Evolutionary conservation across 805 yeast species (phyloP), one percentile per base, ranked within the genome.

Genomic region (Maudiozyma turicensis): DNA sequence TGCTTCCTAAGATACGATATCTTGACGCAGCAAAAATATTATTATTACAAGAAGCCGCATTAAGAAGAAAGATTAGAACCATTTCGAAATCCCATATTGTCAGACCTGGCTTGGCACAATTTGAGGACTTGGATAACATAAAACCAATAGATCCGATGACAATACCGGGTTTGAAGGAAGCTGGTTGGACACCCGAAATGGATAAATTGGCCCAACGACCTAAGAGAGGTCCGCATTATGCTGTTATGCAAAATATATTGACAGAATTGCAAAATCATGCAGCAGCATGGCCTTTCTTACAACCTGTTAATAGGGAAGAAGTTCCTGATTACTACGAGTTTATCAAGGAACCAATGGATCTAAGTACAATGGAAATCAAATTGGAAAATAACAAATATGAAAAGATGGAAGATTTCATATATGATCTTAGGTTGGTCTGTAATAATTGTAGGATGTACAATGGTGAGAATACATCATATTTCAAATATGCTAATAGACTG

Each of bases 181-280:
- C 95, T 4, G 99, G 99, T 0, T 93, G 99, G 99, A 86, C 95
- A 33, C 93, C 91, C 37, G 99, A 91, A 65, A 90, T 93, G 95
- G 99, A 93, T 65, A 91, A 88, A 57, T 71, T 93, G 51, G 98
- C 98, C 0, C 91, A 95, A 60, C 79, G 88, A 61, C 98, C 99
- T 2, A 88, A 89, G 64, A 73, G 96, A 49, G 87, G 95, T 2
- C 96, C 97, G 8, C 97, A 93, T 69, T 86, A 86, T 69, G 93
- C 93, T 43, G 84, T 85, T 53, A 90, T 93, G 95, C 87, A 86
- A 58, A 88, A 88, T 49, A 68, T 93, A 14, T 73, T 93, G 40
- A 80, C 88, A 6, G 99, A 93, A 61, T 66, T 93, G 71, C 93
- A 87, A 61, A 88, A 86, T 63, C 95, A 93, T 67, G 95, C 98